Conservation (phyloP, 2,329 filamentous ascomycete species). For the Lojkania enalia region DNA sequence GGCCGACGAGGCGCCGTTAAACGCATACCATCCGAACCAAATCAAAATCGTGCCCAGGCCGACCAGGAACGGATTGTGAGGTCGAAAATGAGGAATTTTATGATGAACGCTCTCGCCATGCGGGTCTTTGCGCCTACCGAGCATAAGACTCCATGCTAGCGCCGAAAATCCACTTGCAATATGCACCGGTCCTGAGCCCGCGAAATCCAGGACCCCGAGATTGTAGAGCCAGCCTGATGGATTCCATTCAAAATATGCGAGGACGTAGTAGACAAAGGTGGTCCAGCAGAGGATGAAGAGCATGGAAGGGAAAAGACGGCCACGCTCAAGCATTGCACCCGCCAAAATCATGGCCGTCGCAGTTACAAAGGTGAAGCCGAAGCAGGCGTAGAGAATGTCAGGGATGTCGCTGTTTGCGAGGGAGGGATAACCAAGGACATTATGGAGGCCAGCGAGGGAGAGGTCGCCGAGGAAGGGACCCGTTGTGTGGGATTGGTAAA, state of each 20-base stretch:
- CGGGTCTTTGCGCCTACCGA: slow-evolving; percentile 68
- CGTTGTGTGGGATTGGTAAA: slow-evolving; percentile 45
- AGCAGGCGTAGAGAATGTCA: slow-evolving; percentile 39
- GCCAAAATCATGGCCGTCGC: slow-evolving; percentile 39
- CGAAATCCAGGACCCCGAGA: slow-evolving; percentile 72
- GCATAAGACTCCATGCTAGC: slow-evolving; percentile 72
- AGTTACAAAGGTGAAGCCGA: slow-evolving; percentile 42
- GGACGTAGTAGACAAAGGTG: slow-evolving; percentile 41
- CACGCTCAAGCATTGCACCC: slow-evolving; percentile 40
- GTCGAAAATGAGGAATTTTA: slow-evolving; percentile 64
- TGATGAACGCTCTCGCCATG: slow-evolving; percentile 52
- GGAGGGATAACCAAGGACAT: slow-evolving; percentile 34
- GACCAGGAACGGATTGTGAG: slow-evolving; percentile 74
- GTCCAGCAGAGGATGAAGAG: slow-evolving; percentile 42
- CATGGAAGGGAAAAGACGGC: slow-evolving; percentile 34
- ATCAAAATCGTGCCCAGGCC: slow-evolving; percentile 70
- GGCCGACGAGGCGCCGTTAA: slow-evolving; percentile 49
- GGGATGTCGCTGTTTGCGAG: slow-evolving; percentile 38
- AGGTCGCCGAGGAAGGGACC: slow-evolving; percentile 34
- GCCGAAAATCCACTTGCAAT: slow-evolving; percentile 73
- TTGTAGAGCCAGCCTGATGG: slow-evolving; percentile 70
- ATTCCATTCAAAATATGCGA: slow-evolving; percentile 81
- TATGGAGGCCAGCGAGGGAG: slow-evolving; percentile 36
- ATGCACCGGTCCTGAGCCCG: slow-evolving; percentile 75
- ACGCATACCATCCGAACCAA: slow-evolving; percentile 43